These are phyloP conservation scores for Lactifluus subvellereus DNA, from an alignment of 768 basidiomycete genomes.

Conservation along the genomic window DNA sequence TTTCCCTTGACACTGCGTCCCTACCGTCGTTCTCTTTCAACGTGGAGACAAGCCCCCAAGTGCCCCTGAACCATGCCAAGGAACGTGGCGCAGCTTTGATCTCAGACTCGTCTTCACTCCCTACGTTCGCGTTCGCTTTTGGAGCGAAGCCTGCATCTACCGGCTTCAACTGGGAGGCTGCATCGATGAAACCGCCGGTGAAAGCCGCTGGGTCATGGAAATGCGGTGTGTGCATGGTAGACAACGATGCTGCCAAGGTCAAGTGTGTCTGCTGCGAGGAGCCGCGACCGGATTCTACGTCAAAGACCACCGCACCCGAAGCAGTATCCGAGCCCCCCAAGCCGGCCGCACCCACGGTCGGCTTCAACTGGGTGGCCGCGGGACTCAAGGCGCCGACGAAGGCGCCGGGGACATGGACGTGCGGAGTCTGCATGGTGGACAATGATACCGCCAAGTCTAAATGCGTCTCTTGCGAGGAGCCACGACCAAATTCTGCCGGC, in stretches of 20 bases:
- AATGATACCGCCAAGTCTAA: constrained; percentile 28
- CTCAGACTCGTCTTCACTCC: constrained; percentile 37
- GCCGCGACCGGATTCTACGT: constrained; percentile 2
- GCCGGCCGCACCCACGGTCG: constrained; percentile 1
- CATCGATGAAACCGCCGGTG: constrained; percentile 27
- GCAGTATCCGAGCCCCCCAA: neutral
- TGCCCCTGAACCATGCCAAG: constrained; percentile 2
- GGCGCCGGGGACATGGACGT: constrained; percentile 34
- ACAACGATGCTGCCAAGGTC: constrained; percentile 40
- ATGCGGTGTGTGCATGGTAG: constrained; percentile 31
- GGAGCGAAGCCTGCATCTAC: constrained; percentile 5
- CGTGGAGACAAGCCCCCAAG: constrained; percentile 24
- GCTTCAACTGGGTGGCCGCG: constrained; percentile 39
- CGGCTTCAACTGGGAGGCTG: constrained; percentile 32
- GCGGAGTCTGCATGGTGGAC: constrained; percentile 33
- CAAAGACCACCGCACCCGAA: neutral
- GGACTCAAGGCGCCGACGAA: constrained; percentile 32
- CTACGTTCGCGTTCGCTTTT: constrained; percentile 38
- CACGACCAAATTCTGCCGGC: neutral
- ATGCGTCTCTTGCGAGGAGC: constrained; percentile 32
- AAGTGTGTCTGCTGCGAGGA: constrained; percentile 49
- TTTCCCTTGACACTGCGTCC: constrained; percentile 33
- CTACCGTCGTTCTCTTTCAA: constrained; percentile 44
- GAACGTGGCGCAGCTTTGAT: constrained; percentile 7
- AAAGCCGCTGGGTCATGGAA: constrained; percentile 26